Percentiles rank a stretch among this genome's conserved stretches.
phyloP scores from a whole-genome alignment of 2,329 filamentous ascomycete genomes.

The Epichloe amarillans region DNA sequence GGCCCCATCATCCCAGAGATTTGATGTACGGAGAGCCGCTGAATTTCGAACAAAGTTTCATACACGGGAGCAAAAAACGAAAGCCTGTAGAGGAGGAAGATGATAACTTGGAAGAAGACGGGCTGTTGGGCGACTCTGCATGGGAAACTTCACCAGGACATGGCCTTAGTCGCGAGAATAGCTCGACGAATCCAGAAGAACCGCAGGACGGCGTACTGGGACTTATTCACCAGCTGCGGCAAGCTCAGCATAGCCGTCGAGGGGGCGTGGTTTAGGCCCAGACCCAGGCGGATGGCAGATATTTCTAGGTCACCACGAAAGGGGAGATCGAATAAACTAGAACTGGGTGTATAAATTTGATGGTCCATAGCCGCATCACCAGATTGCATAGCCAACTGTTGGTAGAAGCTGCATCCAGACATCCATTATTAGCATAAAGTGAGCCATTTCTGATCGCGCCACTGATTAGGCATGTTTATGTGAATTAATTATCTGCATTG shows the following conservation, averaged over 20 bases:
- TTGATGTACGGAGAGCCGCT: constrained; percentile 33
- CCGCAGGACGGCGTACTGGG: constrained; percentile 42
- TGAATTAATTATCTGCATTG: too few species aligned
- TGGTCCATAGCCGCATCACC: too few species aligned
- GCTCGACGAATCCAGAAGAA: constrained; percentile 30
- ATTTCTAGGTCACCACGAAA: neutral
- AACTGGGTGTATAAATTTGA: too few species aligned
- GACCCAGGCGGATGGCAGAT: neutral
- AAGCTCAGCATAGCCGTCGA: constrained; percentile 39
- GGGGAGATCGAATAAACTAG: too few species aligned
- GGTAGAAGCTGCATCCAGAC: too few species aligned
- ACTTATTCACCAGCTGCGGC: constrained; percentile 45
- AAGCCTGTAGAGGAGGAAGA: constrained; percentile 36
- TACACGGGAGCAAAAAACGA: constrained; percentile 29
- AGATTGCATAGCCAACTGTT: too few species aligned
- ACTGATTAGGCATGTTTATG: too few species aligned
- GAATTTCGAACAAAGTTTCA: constrained; percentile 43
- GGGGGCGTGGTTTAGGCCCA: constrained; percentile 21
- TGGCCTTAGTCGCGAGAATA: constrained; percentile 38
- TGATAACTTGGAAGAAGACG: constrained; percentile 36
- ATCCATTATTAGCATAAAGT: too few species aligned
- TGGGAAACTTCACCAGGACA: constrained; percentile 45
- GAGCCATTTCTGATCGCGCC: too few species aligned
- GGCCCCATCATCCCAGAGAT: constrained; percentile 30
- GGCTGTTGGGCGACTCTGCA: constrained; percentile 41